Evolutionary conservation across 768 basidiomycete genomes (phyloP), one percentile per base, ranked within the genome.

Genomic region (Terana coerulea): DNA sequence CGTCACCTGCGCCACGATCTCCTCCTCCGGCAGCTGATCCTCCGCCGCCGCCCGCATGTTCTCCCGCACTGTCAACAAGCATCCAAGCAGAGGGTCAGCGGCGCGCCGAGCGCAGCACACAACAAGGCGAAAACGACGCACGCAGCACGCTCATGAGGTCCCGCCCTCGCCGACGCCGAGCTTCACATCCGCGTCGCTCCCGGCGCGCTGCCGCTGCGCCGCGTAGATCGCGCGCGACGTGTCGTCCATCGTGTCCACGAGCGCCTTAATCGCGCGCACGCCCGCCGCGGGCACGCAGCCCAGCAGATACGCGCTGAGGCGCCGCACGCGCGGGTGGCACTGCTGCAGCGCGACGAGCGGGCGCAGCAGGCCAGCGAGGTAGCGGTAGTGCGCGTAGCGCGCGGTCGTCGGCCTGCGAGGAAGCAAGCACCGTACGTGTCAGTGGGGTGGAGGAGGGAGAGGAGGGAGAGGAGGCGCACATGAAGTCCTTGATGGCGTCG

Each of bases 141-240:
- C 77, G 61, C 28, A 78, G 57, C 34, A 76, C 66, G 49, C 72
- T 76, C 55, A 78, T 66, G 19, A 79, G 68, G 56, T 78, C 77
- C 39, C 72, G 10, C 71, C 72, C 50, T 66, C 64, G 9, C 67
- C 69, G 35, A 70, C 63, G 3, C 43, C 59, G 1, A 59, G 47
- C 24, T 51, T 50, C 3, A 43, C 7, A 40, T 39, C 36, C 17
- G 55, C 12, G 0, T 41, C 49, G 17, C 55, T 56, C 19, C 60
- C 61, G 2, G 56, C 61, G 15, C 31, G 12, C 25, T 21, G 11
- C 43, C 55, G 53, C 57, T 62, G 53, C 26, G 24, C 36, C 15
- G 31, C 33, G 11, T 56, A 51, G 15, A 59, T 57, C 1, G 30
- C 17, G 29, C 47, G 28, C 26, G 59, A 53, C n/a, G 35, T 36